A percentile compares a stretch with the other conserved stretches of the same genome.
Evolutionary conservation across 176 grass and related monocot genomes (phyloP).

Genomic region (Echinochloa phyllopogon): DNA sequence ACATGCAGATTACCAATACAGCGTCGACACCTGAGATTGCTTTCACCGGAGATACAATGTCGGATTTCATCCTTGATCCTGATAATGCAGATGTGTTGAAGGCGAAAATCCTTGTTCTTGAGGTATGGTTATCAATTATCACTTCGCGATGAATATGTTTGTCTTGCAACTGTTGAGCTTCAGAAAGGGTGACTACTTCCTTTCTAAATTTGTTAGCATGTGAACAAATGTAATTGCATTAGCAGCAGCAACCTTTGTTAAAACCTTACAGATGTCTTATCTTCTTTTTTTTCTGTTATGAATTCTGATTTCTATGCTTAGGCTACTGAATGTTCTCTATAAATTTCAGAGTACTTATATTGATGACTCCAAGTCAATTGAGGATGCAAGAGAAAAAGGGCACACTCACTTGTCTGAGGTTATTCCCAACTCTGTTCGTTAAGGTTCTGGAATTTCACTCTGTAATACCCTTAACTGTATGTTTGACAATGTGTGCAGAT

Average conservation of each 20-base stretch:
- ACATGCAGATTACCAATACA: conserved; percentile 68
- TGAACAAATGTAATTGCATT: background rate
- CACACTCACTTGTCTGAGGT: conserved; percentile 92
- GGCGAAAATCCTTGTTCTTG: conserved; percentile 71
- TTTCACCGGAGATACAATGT: conserved; percentile 89
- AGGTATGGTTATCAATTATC: conserved; percentile 52
- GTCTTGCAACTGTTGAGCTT: background rate
- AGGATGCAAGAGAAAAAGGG: conserved; percentile 84
- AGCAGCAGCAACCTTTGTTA: background rate
- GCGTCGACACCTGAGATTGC: conserved; percentile 82
- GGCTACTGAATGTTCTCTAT: background rate
- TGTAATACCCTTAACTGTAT: conserved; percentile 19
- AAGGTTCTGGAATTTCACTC: background rate
- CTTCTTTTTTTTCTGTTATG: background rate
- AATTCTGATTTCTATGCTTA: background rate
- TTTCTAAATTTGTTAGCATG: background rate
- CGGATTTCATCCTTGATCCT: conserved; percentile 93
- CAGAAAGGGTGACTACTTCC: background rate
- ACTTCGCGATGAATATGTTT: background rate
- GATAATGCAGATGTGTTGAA: conserved; percentile 75
- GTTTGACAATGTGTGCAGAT: conserved; percentile 57
- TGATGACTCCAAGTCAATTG: conserved; percentile 68
- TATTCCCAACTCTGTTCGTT: conserved; percentile 26
- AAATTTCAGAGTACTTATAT: conserved; percentile 84
- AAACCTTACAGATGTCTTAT: background rate